phyloP scores from a whole-genome alignment of 1,139 yeast genomes.

The Blastobotrys malaysiensis region DNA sequence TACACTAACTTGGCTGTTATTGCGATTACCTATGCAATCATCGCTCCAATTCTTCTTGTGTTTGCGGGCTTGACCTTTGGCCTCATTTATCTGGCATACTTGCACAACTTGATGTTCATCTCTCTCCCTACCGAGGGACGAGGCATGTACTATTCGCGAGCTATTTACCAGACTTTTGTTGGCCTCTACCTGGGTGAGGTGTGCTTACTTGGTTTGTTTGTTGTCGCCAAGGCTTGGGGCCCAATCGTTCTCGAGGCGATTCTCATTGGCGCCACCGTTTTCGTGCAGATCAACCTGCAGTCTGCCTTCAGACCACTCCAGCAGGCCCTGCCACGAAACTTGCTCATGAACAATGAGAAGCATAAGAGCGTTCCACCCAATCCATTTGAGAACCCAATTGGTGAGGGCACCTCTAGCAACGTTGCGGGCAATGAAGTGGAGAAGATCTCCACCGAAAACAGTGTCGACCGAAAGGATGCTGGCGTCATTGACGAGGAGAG shows the following conservation, averaged over 20 bases:
- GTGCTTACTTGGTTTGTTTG: constrained; percentile 78
- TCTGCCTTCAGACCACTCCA: constrained; percentile 61
- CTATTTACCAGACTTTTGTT: constrained; percentile 79
- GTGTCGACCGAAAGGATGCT: not conserved
- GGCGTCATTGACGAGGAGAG: constrained; percentile 1
- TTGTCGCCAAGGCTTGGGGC: constrained; percentile 93
- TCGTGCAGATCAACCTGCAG: constrained; percentile 57
- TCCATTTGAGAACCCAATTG: not conserved
- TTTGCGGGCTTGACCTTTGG: constrained; percentile 67
- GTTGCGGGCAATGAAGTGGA: not conserved
- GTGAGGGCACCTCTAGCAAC: not conserved
- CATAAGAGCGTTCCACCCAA: not conserved
- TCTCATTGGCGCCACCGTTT: constrained; percentile 56
- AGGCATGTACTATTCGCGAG: constrained; percentile 84
- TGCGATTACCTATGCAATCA: constrained; percentile 69
- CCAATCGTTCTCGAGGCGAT: constrained; percentile 75
- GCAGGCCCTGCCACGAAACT: constrained; percentile 57
- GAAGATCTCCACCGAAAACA: constrained; percentile 4
- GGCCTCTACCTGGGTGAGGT: constrained; percentile 86
- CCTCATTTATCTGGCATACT: constrained; percentile 69
- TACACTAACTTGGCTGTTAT: constrained; percentile 81
- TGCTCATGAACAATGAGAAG: constrained; percentile 18
- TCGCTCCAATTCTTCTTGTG: constrained; percentile 69
- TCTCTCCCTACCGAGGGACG: constrained; percentile 63
- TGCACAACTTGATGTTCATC: constrained; percentile 75